Evolutionary conservation across 2,329 filamentous ascomycete genomes (phyloP).

Genomic region (Scedosporium dehoogii): DNA sequence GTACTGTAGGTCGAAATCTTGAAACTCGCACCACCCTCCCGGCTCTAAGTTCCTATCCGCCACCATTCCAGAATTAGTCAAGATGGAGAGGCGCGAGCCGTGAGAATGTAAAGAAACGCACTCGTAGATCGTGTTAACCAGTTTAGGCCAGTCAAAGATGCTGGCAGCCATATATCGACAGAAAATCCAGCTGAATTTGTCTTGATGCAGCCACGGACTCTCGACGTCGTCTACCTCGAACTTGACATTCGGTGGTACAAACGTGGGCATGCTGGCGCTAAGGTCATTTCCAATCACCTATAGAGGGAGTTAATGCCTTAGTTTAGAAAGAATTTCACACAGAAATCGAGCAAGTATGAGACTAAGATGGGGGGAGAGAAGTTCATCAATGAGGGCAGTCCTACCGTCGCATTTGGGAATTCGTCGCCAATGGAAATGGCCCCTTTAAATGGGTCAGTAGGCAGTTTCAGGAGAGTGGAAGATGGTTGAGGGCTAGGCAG

Average conservation of each 20-base stretch:
- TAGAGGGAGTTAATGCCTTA: conserved; percentile 21
- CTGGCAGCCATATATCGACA: conserved; percentile 21
- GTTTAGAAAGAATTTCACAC: conserved; percentile 18
- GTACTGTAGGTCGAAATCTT: conserved; percentile 31
- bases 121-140: conserved; percentile 16
- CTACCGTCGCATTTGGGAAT: conserved; percentile 14
- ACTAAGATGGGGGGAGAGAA: neutral
- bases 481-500: neutral
- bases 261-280: conserved; percentile 40
- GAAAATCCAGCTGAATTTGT: conserved; percentile 29
- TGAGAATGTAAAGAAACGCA: conserved; percentile 20
- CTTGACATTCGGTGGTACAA: conserved; percentile 50
- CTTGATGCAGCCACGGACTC: conserved; percentile 32
- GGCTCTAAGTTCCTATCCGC: conserved; percentile 29
- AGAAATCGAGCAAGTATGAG: neutral
- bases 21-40: conserved; percentile 45
- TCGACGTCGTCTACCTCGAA: conserved; percentile 59
- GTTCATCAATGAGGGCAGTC: conserved; percentile 1
- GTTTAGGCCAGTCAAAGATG: conserved; percentile 21
- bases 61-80: neutral
- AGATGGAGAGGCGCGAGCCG: conserved; percentile 9
- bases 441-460: conserved; percentile 11
- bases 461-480: neutral
- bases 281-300: conserved; percentile 20
- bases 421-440: conserved; percentile 28